A percentile compares a stretch with the other conserved stretches of the same genome.
Evolutionary conservation across 352 stramenopile species (phyloP).

Genomic region (Pythium phragmitis): DNA sequence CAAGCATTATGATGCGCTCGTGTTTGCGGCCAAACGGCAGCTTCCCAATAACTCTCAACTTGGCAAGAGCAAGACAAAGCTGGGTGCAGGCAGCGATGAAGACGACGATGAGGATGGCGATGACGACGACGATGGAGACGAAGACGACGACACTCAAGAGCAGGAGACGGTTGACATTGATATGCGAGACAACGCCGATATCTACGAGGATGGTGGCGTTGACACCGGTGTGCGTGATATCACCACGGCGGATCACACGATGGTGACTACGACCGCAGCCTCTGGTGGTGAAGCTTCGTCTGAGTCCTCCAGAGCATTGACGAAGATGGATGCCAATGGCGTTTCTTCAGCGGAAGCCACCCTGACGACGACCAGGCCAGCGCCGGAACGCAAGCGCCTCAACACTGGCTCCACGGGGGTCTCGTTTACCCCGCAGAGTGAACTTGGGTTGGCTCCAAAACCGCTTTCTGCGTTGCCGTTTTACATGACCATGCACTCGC

Average conservation of each 20-base stretch:
- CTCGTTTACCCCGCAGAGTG: constrained; percentile 52
- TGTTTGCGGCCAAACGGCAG: constrained; percentile 76
- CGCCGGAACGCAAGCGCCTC: constrained; percentile 9
- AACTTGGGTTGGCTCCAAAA: constrained; percentile 52
- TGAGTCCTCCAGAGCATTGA: neutral
- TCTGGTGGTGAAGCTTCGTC: neutral
- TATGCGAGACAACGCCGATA: too few species aligned
- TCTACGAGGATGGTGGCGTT: constrained; percentile 9
- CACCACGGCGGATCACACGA: neutral
- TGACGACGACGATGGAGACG: constrained; percentile 28
- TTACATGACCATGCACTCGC: constrained; percentile 74
- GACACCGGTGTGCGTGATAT: neutral
- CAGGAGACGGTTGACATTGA: neutral
- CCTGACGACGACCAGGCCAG: constrained; percentile 22
- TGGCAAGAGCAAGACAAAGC: constrained; percentile 48
- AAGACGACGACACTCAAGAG: constrained; percentile 19
- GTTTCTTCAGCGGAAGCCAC: constrained; percentile 1
- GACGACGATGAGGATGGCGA: constrained; percentile 30
- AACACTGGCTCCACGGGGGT: neutral
- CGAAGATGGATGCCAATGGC: neutral
- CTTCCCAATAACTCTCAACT: constrained; percentile 79
- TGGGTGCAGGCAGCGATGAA: constrained; percentile 18
- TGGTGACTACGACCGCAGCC: neutral
- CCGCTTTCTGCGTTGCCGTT: constrained; percentile 64
- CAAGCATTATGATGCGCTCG: constrained; percentile 65